Evolutionary conservation across 257 asterid species (phyloP).

Genomic region (Voacanga thouarsii): DNA sequence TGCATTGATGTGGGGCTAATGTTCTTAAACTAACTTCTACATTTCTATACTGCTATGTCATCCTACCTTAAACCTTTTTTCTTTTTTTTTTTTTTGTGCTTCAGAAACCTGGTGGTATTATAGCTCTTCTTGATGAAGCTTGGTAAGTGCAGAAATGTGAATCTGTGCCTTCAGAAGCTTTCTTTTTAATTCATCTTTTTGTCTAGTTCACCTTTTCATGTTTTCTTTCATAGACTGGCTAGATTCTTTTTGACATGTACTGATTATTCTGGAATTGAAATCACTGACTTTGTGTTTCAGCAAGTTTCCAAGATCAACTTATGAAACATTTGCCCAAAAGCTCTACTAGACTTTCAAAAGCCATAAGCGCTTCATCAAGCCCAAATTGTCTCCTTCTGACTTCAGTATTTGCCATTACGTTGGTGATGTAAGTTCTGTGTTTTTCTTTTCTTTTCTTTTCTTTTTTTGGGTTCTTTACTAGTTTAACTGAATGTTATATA

Average conservation of each 20-base stretch:
- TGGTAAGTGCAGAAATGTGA: constrained; percentile 48
- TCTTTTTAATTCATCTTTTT: neutral
- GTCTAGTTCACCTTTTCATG: neutral
- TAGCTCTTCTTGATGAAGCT: constrained; percentile 99
- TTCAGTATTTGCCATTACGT: constrained; percentile 94
- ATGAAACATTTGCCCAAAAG: constrained; percentile 95
- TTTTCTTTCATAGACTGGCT: neutral
- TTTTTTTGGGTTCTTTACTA: neutral
- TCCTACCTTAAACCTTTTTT: constrained; percentile 19
- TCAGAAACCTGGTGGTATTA: constrained; percentile 98
- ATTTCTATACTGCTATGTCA: neutral
- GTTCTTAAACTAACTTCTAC: neutral
- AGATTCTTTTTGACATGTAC: constrained; percentile 6
- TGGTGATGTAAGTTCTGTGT: constrained; percentile 86
- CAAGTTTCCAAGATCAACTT: constrained; percentile 97
- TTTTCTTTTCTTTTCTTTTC: no score
- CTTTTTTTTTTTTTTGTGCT: constrained; percentile 9
- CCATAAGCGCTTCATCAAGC: constrained; percentile 93
- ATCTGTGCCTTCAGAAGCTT: neutral
- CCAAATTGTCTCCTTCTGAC: constrained; percentile 92
- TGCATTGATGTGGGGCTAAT: neutral
- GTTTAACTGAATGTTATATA: neutral
- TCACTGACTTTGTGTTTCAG: constrained; percentile 39
- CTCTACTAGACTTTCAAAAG: constrained; percentile 81
- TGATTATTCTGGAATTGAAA: constrained; percentile 12